These are phyloP conservation scores for Backusella parvicylindrica DNA, from an alignment of 192 early-diverging fungal species.

Conservation along the genomic window DNA sequence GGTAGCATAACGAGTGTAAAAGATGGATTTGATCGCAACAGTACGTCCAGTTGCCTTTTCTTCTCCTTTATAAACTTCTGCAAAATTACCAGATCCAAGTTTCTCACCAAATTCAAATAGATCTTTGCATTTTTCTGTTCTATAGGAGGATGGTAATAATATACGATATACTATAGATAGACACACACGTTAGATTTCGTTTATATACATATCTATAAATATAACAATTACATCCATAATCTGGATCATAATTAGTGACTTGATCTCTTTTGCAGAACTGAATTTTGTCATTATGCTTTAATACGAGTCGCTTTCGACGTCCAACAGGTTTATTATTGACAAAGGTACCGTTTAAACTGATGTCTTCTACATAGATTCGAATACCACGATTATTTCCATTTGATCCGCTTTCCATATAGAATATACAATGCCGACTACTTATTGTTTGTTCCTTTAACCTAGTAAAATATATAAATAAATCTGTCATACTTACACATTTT, in stretches of 20 bases:
- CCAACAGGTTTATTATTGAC: background rate
- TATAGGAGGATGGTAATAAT: background rate
- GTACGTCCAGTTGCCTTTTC: background rate
- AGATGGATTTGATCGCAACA: conserved; percentile 7
- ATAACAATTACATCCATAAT: background rate
- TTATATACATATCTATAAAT: background rate
- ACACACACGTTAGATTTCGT: too few relatives aligned
- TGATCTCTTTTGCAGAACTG: background rate
- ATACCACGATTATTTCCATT: background rate
- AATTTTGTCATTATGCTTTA: background rate
- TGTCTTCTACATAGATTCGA: conserved; percentile 10
- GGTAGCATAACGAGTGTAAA: background rate
- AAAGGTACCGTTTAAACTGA: conserved; percentile 14
- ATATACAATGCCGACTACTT: conserved; percentile 7
- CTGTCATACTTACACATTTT: background rate
- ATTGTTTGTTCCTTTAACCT: background rate
- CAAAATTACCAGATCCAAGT: conserved; percentile 1
- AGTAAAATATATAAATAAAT: background rate
- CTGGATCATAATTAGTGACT: background rate
- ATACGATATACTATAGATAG: background rate
- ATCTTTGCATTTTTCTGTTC: background rate
- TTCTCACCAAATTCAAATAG: background rate
- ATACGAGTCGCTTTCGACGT: background rate
- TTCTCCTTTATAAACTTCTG: background rate
- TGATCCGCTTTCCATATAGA: conserved; percentile 17